These are phyloP conservation scores for Diaporthe destruens DNA, from an alignment of 2,329 filamentous ascomycete genomes.

Conservation along the genomic window DNA sequence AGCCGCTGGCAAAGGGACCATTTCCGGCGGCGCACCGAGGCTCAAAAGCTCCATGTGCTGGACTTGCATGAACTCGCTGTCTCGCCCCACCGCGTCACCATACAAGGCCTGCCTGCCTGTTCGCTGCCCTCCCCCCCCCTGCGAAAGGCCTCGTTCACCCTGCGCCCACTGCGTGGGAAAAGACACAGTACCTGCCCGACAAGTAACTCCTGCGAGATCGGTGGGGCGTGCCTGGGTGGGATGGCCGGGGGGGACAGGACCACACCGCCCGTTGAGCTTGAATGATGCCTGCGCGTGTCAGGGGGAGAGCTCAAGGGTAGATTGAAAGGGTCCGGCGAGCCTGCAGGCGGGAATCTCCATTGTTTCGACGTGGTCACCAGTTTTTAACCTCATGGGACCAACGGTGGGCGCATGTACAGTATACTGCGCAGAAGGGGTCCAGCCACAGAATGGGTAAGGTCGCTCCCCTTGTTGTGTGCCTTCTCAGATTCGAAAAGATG, in stretches of 20 bases:
- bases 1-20: neutral
- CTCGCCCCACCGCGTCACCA: conserved; percentile 20
- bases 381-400: conserved; percentile 42
- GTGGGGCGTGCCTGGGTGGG: conserved; percentile 25
- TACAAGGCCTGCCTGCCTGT: conserved; percentile 22
- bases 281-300: conserved; percentile 34
- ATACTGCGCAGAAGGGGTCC: conserved; percentile 30
- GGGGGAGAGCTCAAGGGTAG: conserved; percentile 25
- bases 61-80: conserved; percentile 40
- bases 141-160: conserved; percentile 27
- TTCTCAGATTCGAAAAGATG: conserved; percentile 34
- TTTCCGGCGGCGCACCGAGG: conserved; percentile 29
- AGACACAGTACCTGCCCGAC: conserved; percentile 30
- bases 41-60: conserved; percentile 36
- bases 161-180: conserved; percentile 21
- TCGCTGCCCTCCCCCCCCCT: conserved; percentile 20
- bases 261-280: conserved; percentile 37
- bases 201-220: conserved; percentile 35
- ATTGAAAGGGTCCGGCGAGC: conserved; percentile 32
- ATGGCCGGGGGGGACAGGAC: conserved; percentile 29
- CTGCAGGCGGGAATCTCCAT: conserved; percentile 37
- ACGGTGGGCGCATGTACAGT: conserved; percentile 31
- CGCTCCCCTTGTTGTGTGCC: conserved; percentile 25
- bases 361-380: conserved; percentile 40
- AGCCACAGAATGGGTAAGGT: conserved; percentile 32